Evolutionary conservation across 192 early-diverging fungal genomes (phyloP).

Genomic region (Podila clonocystis): DNA sequence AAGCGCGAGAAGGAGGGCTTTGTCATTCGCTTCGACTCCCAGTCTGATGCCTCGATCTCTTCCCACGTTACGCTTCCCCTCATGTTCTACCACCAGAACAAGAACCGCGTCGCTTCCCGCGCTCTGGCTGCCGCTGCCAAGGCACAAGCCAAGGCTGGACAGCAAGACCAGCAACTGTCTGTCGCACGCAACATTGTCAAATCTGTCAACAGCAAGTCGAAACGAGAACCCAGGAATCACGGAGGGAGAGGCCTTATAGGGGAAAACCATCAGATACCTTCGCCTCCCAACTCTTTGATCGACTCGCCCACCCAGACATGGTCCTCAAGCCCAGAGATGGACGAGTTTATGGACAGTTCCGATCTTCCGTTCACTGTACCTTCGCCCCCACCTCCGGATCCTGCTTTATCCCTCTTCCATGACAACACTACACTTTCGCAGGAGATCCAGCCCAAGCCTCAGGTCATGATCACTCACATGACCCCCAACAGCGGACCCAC

Average conservation of each 20-base stretch:
- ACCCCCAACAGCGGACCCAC: constrained; percentile 40
- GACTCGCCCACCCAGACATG: constrained; percentile 18
- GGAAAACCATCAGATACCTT: constrained; percentile 16
- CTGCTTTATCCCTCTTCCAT: constrained; percentile 35
- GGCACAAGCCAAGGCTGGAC: constrained; percentile 37
- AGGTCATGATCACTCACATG: constrained; percentile 31
- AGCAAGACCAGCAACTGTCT: constrained; percentile 9
- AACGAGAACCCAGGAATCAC: constrained; percentile 16
- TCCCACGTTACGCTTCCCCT: constrained; percentile 34
- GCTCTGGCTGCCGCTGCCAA: constrained; percentile 28
- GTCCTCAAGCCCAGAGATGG: constrained; percentile 17
- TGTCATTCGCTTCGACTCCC: constrained; percentile 41
- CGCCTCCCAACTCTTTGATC: constrained; percentile 22
- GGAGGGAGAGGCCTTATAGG: background rate
- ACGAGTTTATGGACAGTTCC: constrained; percentile 13
- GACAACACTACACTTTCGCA: constrained; percentile 2
- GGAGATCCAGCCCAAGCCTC: background rate
- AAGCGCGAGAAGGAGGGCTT: constrained; percentile 48
- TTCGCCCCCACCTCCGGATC: constrained; percentile 8
- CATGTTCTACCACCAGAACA: constrained; percentile 53
- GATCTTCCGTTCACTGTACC: background rate
- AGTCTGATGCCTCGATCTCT: constrained; percentile 16
- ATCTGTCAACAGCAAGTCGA: constrained; percentile 14
- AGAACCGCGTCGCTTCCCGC: constrained; percentile 39
- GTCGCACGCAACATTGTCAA: constrained; percentile 21